A percentile compares a stretch with the other conserved stretches of the same genome.
Conservation (phyloP, 1,139 yeast genomes). For the Yamadazyma jaroonii region DNA sequence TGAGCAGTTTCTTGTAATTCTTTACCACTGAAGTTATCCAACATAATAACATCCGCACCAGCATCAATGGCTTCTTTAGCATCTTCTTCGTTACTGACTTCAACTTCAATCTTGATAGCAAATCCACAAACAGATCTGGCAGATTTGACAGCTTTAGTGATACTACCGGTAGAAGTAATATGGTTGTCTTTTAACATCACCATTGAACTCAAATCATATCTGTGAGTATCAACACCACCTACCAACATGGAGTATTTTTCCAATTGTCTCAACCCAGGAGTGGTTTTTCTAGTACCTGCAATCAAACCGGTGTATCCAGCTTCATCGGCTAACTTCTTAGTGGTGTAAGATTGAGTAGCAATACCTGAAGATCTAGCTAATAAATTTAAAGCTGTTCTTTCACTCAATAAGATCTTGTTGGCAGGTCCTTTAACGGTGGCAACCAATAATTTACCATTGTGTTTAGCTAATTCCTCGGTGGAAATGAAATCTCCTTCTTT, state of each 20-base stretch:
- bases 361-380: slow-evolving; percentile 84
- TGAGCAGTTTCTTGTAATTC: slow-evolving; percentile 66
- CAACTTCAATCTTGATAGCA: slow-evolving; percentile 88
- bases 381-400: slow-evolving; percentile 80
- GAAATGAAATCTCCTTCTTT: slow-evolving; percentile 63
- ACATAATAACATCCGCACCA: slow-evolving; percentile 95
- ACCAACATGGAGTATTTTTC: slow-evolving; percentile 95
- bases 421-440: slow-evolving; percentile 83
- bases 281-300: slow-evolving; percentile 98
- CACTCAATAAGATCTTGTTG: slow-evolving; percentile 73
- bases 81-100: slow-evolving; percentile 77
- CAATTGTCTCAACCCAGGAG: slow-evolving; percentile 84
- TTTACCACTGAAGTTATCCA: slow-evolving; percentile 79
- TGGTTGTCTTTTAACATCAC: slow-evolving; percentile 96
- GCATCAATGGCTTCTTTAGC: slow-evolving; percentile 91
- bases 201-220: slow-evolving; percentile 91
- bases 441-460: slow-evolving; percentile 61
- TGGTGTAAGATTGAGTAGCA: slow-evolving; percentile 71
- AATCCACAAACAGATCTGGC: slow-evolving; percentile 88
- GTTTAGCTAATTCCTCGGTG: slow-evolving; percentile 37
- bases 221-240: slow-evolving; percentile 91
- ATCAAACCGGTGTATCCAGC: slow-evolving; percentile 80
- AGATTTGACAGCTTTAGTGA: slow-evolving; percentile 72
- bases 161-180: slow-evolving; percentile 88
- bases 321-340: slow-evolving; percentile 60